Percentiles rank a stretch among this genome's conserved stretches.
Conservation (phyloP, 805 yeast genomes). For the Millerago galiae region DNA sequence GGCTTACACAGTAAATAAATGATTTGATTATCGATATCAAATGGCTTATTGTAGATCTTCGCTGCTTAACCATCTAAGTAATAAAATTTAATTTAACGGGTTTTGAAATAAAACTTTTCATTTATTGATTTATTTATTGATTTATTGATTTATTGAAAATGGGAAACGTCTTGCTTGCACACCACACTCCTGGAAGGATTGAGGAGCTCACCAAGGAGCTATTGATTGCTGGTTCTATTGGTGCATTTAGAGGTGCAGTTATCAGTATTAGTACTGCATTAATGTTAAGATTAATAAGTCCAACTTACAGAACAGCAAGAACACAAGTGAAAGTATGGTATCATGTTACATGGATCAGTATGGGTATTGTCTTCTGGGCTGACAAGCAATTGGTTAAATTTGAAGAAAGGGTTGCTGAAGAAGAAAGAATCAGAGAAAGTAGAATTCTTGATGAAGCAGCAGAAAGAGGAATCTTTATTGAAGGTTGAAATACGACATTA, state of each 20-base stretch:
- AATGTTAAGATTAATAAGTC: conserved; percentile 28
- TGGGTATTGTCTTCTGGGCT: conserved; percentile 36
- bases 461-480: conserved; percentile 36
- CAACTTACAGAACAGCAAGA: conserved; percentile 32
- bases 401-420: conserved; percentile 28
- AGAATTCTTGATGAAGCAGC: conserved; percentile 37
- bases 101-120: neutral
- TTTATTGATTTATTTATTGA: neutral
- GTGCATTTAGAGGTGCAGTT: conserved; percentile 36
- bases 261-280: conserved; percentile 30
- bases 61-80: neutral
- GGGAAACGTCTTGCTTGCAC: conserved; percentile 28
- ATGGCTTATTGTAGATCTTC: neutral
- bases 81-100: neutral
- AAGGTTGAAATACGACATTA: conserved; percentile 19
- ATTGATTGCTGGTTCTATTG: conserved; percentile 31
- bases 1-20: neutral
- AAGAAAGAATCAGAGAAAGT: conserved; percentile 30
- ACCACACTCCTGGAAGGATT: conserved; percentile 31
- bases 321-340: conserved; percentile 35
- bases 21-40: no score
- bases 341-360: conserved; percentile 34
- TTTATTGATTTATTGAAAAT: no score
- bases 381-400: conserved; percentile 33
- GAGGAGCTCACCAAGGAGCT: conserved; percentile 32